These are phyloP conservation scores for Wickerhamomyces xylosicus DNA, from an alignment of 805 yeast species.

Conservation along the genomic window DNA sequence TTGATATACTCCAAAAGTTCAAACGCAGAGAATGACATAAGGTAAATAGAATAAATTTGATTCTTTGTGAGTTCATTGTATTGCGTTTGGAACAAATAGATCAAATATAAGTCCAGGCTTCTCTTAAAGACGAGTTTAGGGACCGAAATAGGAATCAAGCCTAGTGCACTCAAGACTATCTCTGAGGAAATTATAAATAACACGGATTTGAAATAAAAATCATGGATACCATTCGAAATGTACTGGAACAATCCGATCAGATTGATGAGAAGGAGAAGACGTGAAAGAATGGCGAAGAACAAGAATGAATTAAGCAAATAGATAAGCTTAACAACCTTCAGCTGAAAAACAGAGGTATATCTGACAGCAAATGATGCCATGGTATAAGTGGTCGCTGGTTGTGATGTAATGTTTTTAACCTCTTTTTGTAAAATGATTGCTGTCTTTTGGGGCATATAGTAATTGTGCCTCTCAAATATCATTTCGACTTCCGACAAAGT, in stretches of 20 bases:
- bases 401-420: too few species aligned
- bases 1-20: slow-evolving; percentile 5
- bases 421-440: too few species aligned
- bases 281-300: slow-evolving; percentile 21
- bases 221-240: slow-evolving; percentile 65
- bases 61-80: slow-evolving; percentile 2
- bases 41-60: slow-evolving; percentile 9
- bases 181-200: slow-evolving; percentile 1
- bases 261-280: slow-evolving; percentile 46
- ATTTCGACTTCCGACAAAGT: too few species aligned
- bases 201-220: slow-evolving; percentile 30
- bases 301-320: slow-evolving; percentile 8
- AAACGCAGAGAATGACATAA: slow-evolving; percentile 5
- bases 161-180: slow-evolving; percentile 3
- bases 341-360: background rate
- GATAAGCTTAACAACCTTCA: background rate
- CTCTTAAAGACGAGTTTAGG: slow-evolving; percentile 3
- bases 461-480: too few species aligned
- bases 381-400: background rate
- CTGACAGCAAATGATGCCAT: background rate
- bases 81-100: background rate
- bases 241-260: slow-evolving; percentile 49
- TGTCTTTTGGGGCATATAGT: too few species aligned
- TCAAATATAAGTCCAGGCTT: slow-evolving; percentile 1
- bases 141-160: slow-evolving; percentile 7